Conservation (phyloP, 352 stramenopile species). For the Phytophthora cactorum region DNA sequence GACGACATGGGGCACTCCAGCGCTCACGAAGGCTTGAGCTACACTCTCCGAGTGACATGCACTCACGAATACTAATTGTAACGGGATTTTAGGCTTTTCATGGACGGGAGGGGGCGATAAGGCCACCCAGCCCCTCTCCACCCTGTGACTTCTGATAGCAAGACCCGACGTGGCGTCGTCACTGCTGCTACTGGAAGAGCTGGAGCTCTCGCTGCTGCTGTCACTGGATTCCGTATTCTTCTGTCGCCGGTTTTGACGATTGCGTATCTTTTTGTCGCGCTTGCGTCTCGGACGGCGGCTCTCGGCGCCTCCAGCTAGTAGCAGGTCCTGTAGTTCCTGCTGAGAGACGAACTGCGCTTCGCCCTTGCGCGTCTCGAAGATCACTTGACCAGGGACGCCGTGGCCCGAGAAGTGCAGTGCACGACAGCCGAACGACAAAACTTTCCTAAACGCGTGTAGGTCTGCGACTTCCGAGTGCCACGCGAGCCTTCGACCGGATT, state of each 20-base stretch:
- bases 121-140: constrained; percentile 51
- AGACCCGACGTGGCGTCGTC: constrained; percentile 24
- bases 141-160: constrained; percentile 42
- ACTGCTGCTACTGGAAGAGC: constrained; percentile 8
- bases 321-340: constrained; percentile 74
- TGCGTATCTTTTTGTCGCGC: constrained; percentile 11
- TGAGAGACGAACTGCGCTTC: constrained; percentile 87
- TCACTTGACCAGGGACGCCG: constrained; percentile 67
- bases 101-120: constrained; percentile 38
- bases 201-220: constrained; percentile 17
- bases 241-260: constrained; percentile 5
- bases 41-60: constrained; percentile 91
- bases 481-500: constrained; percentile 64
- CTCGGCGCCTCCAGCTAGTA: constrained; percentile 71
- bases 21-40: constrained; percentile 88
- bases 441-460: constrained; percentile 82
- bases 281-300: constrained; percentile 14
- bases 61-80: constrained; percentile 90
- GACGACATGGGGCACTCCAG: constrained; percentile 91
- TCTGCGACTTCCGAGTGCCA: constrained; percentile 85
- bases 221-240: constrained; percentile 10
- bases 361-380: constrained; percentile 83
- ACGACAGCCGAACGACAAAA: constrained; percentile 78
- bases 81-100: constrained; percentile 47
- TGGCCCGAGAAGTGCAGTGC: constrained; percentile 85